Base-by-base conservation (phyloP, 2,329 filamentous ascomycete species). In the Fusarium keratoplasticum region DNA sequence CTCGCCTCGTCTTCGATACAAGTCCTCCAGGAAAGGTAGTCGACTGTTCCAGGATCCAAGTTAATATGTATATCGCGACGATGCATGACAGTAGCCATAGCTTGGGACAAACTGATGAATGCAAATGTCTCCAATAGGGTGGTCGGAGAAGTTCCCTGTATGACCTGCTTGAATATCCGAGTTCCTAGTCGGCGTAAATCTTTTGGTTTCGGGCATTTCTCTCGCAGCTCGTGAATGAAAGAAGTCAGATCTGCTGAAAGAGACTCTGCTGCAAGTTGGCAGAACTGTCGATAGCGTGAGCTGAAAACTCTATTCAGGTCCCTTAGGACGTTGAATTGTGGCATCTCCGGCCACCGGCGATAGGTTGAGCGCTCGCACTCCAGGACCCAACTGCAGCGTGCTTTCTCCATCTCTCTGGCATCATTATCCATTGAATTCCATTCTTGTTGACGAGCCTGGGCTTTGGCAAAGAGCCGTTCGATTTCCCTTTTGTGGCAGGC, bases 261-360 rank as follows among this genome's bases (percentile, higher is more conserved):
- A 0, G 38, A 22, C 11, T 22, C 3, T 42, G 38, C 3, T 20
- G 6, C n/a, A 14, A 14, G n/a, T 14, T 3, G 5, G n/a, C 0
- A 0, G 5, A 22, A 42, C 20, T 7, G 10, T 11, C 13, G 38
- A 13, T 42, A 42, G 5, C 10, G 38, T 13, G 38, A 42, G 5
- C n/a, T 5, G 10, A 42, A 13, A 1, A 6, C 10, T 0, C 4
- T 20, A 6, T 20, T 13, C 5, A 42, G 10, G 6, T 42, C 38
- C 2, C 3, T 42, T 10, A 42, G 38, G 4, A 42, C 38, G 5
- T 5, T 5, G 38, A 42, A 20, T 13, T 20, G 38, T 7, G 10
- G 38, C 6, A 6, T 6, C 10, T 3, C 3, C 3, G 5, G 38
- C 3, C 20, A 5, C 5, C 38, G 10, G n/a, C 38, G 3, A 7